Evolutionary conservation across 2,329 filamentous ascomycete genomes (phyloP).

Genomic region (Pseudocercospora eumusae): DNA sequence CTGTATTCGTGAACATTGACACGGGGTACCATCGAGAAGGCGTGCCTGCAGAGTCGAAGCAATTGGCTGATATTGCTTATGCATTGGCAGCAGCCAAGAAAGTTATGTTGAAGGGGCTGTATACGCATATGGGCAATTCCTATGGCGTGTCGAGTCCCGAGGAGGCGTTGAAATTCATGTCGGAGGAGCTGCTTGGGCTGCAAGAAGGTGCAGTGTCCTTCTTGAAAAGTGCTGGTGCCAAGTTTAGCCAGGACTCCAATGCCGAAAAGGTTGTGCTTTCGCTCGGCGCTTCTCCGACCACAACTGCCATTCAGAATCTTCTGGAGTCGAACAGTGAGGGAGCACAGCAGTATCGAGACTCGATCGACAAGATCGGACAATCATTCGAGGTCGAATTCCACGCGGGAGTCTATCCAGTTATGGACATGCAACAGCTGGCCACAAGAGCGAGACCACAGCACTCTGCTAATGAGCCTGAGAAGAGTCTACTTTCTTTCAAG

Average conservation of each 20-base stretch:
- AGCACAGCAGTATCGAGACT: conserved; percentile 37
- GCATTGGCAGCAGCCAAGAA: conserved; percentile 50
- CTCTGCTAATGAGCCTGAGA: conserved; percentile 31
- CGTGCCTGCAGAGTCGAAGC: conserved; percentile 54
- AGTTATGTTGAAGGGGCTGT: conserved; percentile 62
- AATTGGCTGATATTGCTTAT: conserved; percentile 52
- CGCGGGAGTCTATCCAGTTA: conserved; percentile 72
- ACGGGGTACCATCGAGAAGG: conserved; percentile 73
- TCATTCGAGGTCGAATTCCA: conserved; percentile 64
- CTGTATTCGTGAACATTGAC: conserved; percentile 72
- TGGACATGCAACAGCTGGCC: conserved; percentile 78
- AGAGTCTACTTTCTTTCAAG: conserved; percentile 46
- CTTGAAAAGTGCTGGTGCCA: conserved; percentile 30
- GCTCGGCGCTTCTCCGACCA: conserved; percentile 76
- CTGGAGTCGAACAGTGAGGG: conserved; percentile 42
- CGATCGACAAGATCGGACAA: conserved; percentile 42
- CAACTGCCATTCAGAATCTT: conserved; percentile 65
- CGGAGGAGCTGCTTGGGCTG: conserved; percentile 60
- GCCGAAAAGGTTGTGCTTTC: conserved; percentile 57
- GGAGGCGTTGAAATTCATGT: conserved; percentile 62
- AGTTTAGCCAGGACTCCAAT: conserved; percentile 14
- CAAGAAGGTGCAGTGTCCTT: conserved; percentile 49
- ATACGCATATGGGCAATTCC: conserved; percentile 68
- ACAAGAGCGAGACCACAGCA: conserved; percentile 60
- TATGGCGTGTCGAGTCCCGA: conserved; percentile 60